Evolutionary conservation across 805 yeast species (phyloP).

Genomic region (Pichia ethanolica): DNA sequence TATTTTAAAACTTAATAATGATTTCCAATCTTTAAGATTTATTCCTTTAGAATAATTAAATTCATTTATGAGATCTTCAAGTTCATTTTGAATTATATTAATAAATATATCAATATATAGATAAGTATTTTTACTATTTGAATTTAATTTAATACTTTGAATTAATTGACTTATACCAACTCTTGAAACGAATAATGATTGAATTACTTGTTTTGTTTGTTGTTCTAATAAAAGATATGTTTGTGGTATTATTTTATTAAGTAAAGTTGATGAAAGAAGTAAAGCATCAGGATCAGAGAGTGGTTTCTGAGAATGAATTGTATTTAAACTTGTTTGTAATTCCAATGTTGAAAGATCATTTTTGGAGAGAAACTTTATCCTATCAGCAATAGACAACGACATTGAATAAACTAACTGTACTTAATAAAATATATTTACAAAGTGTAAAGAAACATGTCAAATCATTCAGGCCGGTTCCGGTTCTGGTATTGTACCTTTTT

Average conservation of each 20-base stretch:
- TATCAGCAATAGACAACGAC: background rate
- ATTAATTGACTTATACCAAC: conserved; percentile 15
- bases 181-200: conserved; percentile 13
- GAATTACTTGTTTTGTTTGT: background rate
- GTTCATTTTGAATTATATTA: background rate
- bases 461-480: too few species aligned
- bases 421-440: too few species aligned
- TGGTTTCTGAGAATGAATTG: background rate
- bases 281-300: conserved; percentile 10
- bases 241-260: conserved; percentile 15
- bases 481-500: too few species aligned
- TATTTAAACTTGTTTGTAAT: conserved; percentile 1
- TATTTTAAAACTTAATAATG: conserved; percentile 13
- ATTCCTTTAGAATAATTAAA: background rate
- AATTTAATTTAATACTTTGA: background rate
- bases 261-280: conserved; percentile 10
- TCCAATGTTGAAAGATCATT: conserved; percentile 1
- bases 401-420: too few species aligned
- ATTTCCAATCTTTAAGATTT: conserved; percentile 1
- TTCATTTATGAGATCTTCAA: background rate
- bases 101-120: conserved; percentile 6
- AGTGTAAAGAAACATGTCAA: too few species aligned
- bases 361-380: background rate
- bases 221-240: conserved; percentile 14
- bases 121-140: conserved; percentile 4